Conservation (phyloP, 2,329 filamentous ascomycete genomes). For the Aspergillus viridinutans region DNA sequence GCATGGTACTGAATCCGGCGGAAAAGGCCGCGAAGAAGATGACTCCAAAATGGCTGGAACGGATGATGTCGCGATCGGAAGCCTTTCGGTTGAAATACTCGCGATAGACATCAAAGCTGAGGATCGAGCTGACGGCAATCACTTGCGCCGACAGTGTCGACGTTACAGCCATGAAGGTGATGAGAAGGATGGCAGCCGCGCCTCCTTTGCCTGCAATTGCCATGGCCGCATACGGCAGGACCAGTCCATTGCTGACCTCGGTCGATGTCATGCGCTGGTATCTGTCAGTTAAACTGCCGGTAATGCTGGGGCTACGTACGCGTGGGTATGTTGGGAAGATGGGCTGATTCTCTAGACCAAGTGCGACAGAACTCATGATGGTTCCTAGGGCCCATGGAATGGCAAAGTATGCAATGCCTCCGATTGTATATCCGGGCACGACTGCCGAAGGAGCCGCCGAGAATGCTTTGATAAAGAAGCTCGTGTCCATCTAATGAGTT, state of each 20-base stretch:
- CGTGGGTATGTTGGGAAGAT: slow-evolving; percentile 54
- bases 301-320: slow-evolving; percentile 15
- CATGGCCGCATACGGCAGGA: slow-evolving; percentile 37
- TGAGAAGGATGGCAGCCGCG: slow-evolving; percentile 33
- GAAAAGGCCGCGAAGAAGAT: slow-evolving; percentile 51
- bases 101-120: slow-evolving; percentile 53
- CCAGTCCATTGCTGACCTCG: slow-evolving; percentile 35
- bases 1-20: slow-evolving; percentile 49
- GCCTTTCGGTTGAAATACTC: slow-evolving; percentile 47
- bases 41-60: slow-evolving; percentile 51
- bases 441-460: slow-evolving; percentile 45
- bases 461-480: slow-evolving; percentile 53
- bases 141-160: slow-evolving; percentile 51
- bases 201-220: slow-evolving; percentile 39
- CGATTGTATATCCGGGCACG: slow-evolving; percentile 50
- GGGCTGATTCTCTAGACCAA: slow-evolving; percentile 46
- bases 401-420: slow-evolving; percentile 52
- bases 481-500: slow-evolving; percentile 44
- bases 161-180: slow-evolving; percentile 42
- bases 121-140: slow-evolving; percentile 52
- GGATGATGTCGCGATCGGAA: slow-evolving; percentile 48
- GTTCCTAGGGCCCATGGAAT: slow-evolving; percentile 54
- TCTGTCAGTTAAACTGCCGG: not conserved
- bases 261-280: slow-evolving; percentile 33
- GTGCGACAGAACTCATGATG: slow-evolving; percentile 46